phyloP scores from a whole-genome alignment of 2,329 filamentous ascomycete species.

The Pseudocercospora musae region DNA sequence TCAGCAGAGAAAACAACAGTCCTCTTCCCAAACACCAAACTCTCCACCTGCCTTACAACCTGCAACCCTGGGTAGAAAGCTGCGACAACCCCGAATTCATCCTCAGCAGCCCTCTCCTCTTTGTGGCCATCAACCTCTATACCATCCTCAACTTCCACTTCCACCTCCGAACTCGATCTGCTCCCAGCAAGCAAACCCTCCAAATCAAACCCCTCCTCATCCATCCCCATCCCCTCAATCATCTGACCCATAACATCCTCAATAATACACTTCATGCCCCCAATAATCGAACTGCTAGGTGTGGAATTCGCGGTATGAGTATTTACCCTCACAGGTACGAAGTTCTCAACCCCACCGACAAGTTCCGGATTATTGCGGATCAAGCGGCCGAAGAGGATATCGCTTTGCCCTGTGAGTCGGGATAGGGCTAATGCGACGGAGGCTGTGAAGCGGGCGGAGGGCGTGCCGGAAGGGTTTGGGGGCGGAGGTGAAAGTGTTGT shows the following conservation, averaged over 20 bases:
- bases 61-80: neutral
- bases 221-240: conserved; percentile 1
- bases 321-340: conserved; percentile 4
- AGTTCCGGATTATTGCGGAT: neutral
- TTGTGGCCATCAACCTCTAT: neutral
- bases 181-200: neutral
- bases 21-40: neutral
- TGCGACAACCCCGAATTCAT: conserved; percentile 5
- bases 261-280: neutral
- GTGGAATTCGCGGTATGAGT: conserved; percentile 1
- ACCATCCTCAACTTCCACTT: neutral
- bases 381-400: conserved; percentile 5
- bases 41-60: neutral
- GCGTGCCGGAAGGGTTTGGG: neutral
- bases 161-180: neutral
- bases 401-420: neutral
- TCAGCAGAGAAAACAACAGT: conserved; percentile 2
- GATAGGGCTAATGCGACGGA: conserved; percentile 3
- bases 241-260: conserved; percentile 7
- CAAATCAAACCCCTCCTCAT: neutral
- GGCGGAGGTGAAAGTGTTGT: neutral
- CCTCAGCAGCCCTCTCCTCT: neutral
- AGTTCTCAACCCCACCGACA: neutral
- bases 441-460: conserved; percentile 4
- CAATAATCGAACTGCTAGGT: neutral